Conservation (phyloP, 1,139 yeast genomes). For the Suhomyces chickasaworum region DNA sequence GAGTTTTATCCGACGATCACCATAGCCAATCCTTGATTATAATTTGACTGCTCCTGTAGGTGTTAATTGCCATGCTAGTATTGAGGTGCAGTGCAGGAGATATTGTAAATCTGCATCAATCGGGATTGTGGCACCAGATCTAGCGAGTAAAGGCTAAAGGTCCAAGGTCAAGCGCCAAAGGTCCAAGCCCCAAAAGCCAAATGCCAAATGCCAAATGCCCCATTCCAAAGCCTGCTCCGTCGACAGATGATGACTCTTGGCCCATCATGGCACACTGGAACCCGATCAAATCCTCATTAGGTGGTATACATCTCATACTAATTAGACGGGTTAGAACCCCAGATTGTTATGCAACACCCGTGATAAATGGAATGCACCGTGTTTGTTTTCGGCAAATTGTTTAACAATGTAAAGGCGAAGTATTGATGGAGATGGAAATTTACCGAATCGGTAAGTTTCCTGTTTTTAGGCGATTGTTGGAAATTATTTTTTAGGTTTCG, state of each 20-base stretch:
- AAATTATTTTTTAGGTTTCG: constrained; percentile 6
- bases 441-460: constrained; percentile 6
- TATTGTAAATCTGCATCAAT: background rate
- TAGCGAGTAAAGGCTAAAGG: background rate
- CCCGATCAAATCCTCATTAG: no score
- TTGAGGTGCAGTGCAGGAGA: background rate
- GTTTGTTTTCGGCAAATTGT: constrained; percentile 5
- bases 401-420: constrained; percentile 11
- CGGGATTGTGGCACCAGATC: background rate
- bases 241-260: no score
- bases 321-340: background rate
- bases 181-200: no score
- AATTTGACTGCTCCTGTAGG: background rate
- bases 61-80: background rate
- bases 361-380: constrained; percentile 1
- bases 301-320: no score
- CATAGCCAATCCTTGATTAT: constrained; percentile 3
- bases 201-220: no score
- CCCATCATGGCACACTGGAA: background rate
- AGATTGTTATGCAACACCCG: constrained; percentile 3
- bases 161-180: background rate
- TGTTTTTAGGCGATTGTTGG: constrained; percentile 3
- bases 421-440: constrained; percentile 3
- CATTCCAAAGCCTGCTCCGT: no score
- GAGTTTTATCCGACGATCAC: background rate